A percentile compares a stretch with the other conserved stretches of the same genome.
Evolutionary conservation across 495 filamentous ascomycete genomes (phyloP).

Genomic region (Thermothielavioides terrestris): DNA sequence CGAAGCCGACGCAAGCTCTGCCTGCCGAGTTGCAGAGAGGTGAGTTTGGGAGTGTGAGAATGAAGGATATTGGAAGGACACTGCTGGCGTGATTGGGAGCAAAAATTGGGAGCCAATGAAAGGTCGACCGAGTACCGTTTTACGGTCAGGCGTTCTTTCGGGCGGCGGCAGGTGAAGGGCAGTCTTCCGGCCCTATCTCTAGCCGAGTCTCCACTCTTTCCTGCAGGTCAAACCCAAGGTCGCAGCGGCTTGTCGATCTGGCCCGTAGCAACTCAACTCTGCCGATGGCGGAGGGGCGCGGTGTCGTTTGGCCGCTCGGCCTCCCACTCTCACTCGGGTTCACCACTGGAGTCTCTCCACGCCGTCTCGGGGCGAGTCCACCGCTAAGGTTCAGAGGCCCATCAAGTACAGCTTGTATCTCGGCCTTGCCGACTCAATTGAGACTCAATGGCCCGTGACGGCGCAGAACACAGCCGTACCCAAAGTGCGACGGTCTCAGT

Average conservation of each 20-base stretch:
- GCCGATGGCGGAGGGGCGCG: not conserved
- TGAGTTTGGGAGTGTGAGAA: no score
- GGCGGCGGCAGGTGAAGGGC: not conserved
- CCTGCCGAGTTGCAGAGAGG: no score
- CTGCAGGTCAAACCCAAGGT: not conserved
- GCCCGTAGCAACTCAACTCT: not conserved
- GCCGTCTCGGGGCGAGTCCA: not conserved
- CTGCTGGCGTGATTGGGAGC: no score
- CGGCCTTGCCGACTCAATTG: not conserved
- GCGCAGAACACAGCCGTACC: not conserved
- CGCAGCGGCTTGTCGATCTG: not conserved
- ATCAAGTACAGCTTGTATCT: not conserved
- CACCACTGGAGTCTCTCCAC: not conserved
- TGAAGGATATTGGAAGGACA: no score
- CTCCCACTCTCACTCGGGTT: not conserved
- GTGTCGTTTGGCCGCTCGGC: not conserved
- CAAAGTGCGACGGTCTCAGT: not conserved
- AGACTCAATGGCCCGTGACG: not conserved
- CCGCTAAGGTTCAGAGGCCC: not conserved
- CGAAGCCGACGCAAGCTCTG: no score
- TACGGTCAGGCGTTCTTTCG: not conserved
- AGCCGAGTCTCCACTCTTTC: not conserved
- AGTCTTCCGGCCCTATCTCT: not conserved
- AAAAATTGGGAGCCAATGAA: no score
- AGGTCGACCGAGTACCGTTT: no score